A percentile compares a stretch with the other conserved stretches of the same genome.
Evolutionary conservation across 345 rosid genomes (phyloP).

Genomic region (Corchorus capsularis): DNA sequence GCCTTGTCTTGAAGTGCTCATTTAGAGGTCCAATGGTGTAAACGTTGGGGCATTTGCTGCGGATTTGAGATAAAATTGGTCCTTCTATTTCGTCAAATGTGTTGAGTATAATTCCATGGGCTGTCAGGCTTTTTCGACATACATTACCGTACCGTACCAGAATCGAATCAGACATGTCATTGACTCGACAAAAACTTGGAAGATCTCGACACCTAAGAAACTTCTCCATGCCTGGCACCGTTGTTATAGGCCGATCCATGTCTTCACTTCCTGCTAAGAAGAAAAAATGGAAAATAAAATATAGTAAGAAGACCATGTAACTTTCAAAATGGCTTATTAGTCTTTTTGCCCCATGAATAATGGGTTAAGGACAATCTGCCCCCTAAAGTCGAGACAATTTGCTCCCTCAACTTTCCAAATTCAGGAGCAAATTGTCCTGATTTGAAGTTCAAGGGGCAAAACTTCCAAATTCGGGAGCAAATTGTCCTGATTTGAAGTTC

Average conservation of each 20-base stretch:
- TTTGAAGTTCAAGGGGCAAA: too few relatives aligned
- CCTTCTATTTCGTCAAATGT: conserved; percentile 64
- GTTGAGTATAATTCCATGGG: conserved; percentile 60
- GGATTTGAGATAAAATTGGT: conserved; percentile 46
- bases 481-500: too few relatives aligned
- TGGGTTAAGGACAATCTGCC: too few relatives aligned
- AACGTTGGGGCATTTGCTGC: conserved; percentile 37
- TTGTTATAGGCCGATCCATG: conserved; percentile 25
- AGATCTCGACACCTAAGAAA: conserved; percentile 39
- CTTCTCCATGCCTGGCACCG: conserved; percentile 32
- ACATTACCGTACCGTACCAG: conserved; percentile 20
- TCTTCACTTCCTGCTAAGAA: conserved; percentile 12
- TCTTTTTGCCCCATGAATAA: too few relatives aligned
- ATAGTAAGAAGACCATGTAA: too few relatives aligned
- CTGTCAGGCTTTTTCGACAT: conserved; percentile 33
- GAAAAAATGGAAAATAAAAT: neutral
- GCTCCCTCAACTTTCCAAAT: too few relatives aligned
- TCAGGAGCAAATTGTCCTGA: too few relatives aligned
- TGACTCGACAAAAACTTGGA: conserved; percentile 34
- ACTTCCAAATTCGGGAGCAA: too few relatives aligned
- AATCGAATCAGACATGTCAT: conserved; percentile 4
- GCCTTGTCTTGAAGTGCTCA: conserved; percentile 30
- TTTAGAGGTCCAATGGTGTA: conserved; percentile 60
- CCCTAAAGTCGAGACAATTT: too few relatives aligned
- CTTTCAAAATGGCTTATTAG: too few relatives aligned